phyloP scores from a whole-genome alignment of 2,329 filamentous ascomycete genomes.

The Fusarium sp. region DNA sequence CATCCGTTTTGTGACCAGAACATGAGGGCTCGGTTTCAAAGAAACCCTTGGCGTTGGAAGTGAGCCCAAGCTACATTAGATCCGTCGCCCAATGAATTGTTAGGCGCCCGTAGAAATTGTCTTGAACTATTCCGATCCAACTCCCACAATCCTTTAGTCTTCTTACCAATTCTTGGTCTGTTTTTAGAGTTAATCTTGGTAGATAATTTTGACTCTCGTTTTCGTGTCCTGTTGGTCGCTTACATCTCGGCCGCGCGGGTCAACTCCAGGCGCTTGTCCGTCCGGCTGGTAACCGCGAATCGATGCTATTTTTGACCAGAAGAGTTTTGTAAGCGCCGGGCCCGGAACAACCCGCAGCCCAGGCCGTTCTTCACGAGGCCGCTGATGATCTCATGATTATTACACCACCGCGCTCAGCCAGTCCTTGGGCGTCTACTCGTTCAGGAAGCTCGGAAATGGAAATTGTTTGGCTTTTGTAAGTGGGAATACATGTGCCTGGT shows the following conservation, averaged over 20 bases:
- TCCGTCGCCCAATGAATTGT: not conserved
- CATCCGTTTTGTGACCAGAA: not conserved
- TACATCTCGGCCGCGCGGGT: conserved; percentile 8
- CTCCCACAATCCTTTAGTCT: not conserved
- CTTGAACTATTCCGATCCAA: not conserved
- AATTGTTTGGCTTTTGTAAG: not conserved
- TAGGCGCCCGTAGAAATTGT: not conserved
- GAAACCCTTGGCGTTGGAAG: not conserved
- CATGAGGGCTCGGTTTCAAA: not conserved
- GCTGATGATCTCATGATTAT: not conserved
- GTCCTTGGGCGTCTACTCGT: not conserved
- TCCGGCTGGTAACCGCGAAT: conserved; percentile 28
- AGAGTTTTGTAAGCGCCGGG: conserved; percentile 1
- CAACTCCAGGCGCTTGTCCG: conserved; percentile 2
- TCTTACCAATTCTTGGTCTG: not conserved
- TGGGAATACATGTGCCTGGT: not conserved
- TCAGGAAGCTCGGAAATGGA: not conserved
- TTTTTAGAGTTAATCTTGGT: not conserved
- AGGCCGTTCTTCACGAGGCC: conserved; percentile 3
- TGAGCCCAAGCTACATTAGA: not conserved
- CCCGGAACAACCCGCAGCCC: conserved; percentile 15
- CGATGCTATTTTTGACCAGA: conserved; percentile 32
- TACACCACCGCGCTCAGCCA: not conserved
- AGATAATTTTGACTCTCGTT: not conserved
- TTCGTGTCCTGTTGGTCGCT: conserved; percentile 21